Evolutionary conservation across 768 basidiomycete genomes (phyloP).

Genomic region (Pisolithus sp.): DNA sequence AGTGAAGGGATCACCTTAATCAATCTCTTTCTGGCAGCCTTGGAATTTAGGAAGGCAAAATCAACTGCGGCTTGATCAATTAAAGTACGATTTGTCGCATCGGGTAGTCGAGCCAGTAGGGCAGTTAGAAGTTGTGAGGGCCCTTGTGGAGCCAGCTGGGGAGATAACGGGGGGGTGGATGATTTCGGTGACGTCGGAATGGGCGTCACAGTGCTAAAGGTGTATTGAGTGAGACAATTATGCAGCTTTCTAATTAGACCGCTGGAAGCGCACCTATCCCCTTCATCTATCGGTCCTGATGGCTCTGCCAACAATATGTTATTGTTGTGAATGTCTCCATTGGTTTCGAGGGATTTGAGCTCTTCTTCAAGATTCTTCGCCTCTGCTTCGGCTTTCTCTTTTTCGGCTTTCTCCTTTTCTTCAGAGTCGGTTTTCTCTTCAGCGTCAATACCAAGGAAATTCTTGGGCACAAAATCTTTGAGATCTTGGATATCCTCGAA

Average conservation of each 20-base stretch:
- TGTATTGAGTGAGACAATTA: constrained; percentile 38
- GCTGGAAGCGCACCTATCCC: constrained; percentile 19
- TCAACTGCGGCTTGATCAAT: constrained; percentile 95
- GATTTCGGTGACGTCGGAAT: constrained; percentile 64
- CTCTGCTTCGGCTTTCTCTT: constrained; percentile 54
- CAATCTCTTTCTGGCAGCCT: constrained; percentile 88
- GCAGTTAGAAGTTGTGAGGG: constrained; percentile 91
- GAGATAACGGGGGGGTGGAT: constrained; percentile 52
- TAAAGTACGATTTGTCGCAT: constrained; percentile 83
- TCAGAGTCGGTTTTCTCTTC: constrained; percentile 36
- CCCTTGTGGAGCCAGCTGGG: constrained; percentile 76
- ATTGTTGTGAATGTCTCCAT: constrained; percentile 22
- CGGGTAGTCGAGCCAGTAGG: constrained; percentile 83
- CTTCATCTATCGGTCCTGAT: constrained; percentile 22
- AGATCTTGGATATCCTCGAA: constrained; percentile 91
- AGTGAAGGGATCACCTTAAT: constrained; percentile 53
- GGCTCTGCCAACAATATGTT: constrained; percentile 7
- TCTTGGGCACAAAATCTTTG: constrained; percentile 85
- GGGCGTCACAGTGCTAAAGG: constrained; percentile 45
- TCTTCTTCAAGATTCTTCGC: constrained; percentile 74
- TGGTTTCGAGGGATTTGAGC: constrained; percentile 52
- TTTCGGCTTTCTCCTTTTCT: constrained; percentile 45
- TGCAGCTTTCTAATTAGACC: neutral
- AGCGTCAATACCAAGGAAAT: constrained; percentile 66
- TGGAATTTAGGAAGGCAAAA: constrained; percentile 94